Percentiles rank a stretch among this genome's conserved stretches.
Conservation (phyloP, 2,329 filamentous ascomycete genomes). For the Venturia asperata region DNA sequence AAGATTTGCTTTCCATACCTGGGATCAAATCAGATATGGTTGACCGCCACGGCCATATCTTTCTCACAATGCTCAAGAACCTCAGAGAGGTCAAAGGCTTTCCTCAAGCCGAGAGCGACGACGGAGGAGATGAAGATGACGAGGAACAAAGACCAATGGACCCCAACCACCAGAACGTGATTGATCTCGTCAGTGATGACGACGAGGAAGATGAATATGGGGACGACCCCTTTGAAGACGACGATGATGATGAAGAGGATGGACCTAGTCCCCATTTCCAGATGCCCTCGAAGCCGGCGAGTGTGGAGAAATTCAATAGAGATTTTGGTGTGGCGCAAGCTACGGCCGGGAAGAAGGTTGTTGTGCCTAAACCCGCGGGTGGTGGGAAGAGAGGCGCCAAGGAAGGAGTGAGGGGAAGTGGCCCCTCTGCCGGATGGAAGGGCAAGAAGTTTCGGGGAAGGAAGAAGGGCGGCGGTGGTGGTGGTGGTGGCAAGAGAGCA, state of each 20-base stretch:
- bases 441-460: background rate
- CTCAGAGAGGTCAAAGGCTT: slow-evolving; percentile 28
- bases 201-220: slow-evolving; percentile 14
- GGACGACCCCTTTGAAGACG: background rate
- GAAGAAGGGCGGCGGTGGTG: background rate
- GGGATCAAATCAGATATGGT: slow-evolving; percentile 59
- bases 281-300: slow-evolving; percentile 5
- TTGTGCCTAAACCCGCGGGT: background rate
- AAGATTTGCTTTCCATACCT: slow-evolving; percentile 56
- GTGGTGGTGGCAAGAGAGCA: slow-evolving; percentile 10
- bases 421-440: background rate
- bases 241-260: background rate
- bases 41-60: slow-evolving; percentile 50
- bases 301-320: slow-evolving; percentile 12
- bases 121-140: slow-evolving; percentile 33
- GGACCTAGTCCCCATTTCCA: background rate
- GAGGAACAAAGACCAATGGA: slow-evolving; percentile 11
- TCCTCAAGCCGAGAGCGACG: slow-evolving; percentile 31
- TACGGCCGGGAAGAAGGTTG: slow-evolving; percentile 12
- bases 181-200: slow-evolving; percentile 21
- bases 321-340: slow-evolving; percentile 5
- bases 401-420: slow-evolving; percentile 4
- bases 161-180: slow-evolving; percentile 8
- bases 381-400: slow-evolving; percentile 1
- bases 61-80: slow-evolving; percentile 52